phyloP scores from a whole-genome alignment of 2,329 filamentous ascomycete genomes.

The Periconia sp. region DNA sequence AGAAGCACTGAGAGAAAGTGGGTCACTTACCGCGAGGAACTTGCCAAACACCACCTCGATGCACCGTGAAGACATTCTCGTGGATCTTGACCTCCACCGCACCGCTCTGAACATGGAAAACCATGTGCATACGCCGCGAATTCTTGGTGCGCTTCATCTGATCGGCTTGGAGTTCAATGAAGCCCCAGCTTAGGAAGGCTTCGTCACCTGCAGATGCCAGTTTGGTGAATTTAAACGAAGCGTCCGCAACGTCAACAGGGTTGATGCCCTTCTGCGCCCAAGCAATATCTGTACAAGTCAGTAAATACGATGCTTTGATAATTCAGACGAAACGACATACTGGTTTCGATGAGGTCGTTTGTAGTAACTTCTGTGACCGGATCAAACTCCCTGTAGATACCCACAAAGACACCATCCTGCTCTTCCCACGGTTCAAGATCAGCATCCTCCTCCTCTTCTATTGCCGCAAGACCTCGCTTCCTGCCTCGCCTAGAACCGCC shows the following conservation, averaged over 20 bases:
- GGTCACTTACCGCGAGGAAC: constrained; percentile 83
- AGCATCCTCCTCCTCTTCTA: constrained; percentile 61
- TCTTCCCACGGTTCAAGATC: constrained; percentile 74
- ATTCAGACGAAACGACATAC: constrained; percentile 35
- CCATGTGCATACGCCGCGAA: constrained; percentile 94
- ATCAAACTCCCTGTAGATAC: constrained; percentile 70
- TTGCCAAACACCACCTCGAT: constrained; percentile 89
- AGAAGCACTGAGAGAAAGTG: constrained; percentile 1
- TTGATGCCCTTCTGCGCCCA: constrained; percentile 64
- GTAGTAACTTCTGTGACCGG: constrained; percentile 62
- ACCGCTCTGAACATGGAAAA: constrained; percentile 88
- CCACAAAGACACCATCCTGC: constrained; percentile 67
- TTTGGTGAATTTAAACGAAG: constrained; percentile 87
- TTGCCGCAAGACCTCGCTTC: constrained; percentile 38
- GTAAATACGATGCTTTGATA: constrained; percentile 1
- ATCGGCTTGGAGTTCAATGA: constrained; percentile 85
- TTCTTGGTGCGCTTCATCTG: constrained; percentile 90
- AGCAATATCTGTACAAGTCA: constrained; percentile 60
- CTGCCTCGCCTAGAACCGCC: constrained; percentile 35
- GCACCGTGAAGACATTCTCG: constrained; percentile 78
- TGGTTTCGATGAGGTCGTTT: constrained; percentile 56
- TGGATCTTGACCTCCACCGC: constrained; percentile 81
- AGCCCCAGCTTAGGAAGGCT: constrained; percentile 86
- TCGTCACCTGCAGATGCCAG: constrained; percentile 67
- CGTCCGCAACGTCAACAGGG: constrained; percentile 64